Percentiles rank a stretch among this genome's conserved stretches.
Conservation (phyloP, 176 grass and related monocot genomes). For the Oryza meyeriana region DNA sequence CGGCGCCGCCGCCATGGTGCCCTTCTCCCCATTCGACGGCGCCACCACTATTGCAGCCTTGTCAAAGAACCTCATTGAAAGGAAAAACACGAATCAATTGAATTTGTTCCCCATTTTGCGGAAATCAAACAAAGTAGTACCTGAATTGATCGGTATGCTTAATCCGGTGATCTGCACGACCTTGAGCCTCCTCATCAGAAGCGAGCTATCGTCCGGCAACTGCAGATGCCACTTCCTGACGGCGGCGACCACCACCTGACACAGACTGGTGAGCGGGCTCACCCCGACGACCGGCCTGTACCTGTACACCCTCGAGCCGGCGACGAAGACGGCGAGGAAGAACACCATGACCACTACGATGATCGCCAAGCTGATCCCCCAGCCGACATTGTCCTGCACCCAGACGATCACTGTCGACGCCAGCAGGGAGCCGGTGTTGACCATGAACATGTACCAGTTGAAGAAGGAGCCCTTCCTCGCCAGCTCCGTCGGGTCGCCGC, state of each 20-base stretch:
- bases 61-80: slow-evolving; percentile 40
- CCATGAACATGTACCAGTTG: neutral
- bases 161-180: neutral
- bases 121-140: neutral
- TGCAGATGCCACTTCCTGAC: slow-evolving; percentile 19
- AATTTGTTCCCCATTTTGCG: too few species aligned
- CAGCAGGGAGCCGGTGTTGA: neutral
- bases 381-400: neutral
- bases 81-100: too few species aligned
- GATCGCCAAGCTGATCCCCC: neutral
- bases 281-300: neutral
- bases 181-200: slow-evolving; percentile 19
- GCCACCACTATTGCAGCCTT: slow-evolving; percentile 28
- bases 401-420: neutral
- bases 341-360: neutral
- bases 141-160: neutral
- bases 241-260: slow-evolving; percentile 11
- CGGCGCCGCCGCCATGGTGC: too few species aligned
- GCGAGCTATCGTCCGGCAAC: slow-evolving; percentile 15
- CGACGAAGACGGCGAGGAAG: neutral
- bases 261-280: neutral
- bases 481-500: slow-evolving; percentile 16
- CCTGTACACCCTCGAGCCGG: neutral
- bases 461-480: neutral
- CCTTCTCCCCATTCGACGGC: neutral